phyloP scores from a whole-genome alignment of 768 basidiomycete genomes.

The Lyophyllum decastes region DNA sequence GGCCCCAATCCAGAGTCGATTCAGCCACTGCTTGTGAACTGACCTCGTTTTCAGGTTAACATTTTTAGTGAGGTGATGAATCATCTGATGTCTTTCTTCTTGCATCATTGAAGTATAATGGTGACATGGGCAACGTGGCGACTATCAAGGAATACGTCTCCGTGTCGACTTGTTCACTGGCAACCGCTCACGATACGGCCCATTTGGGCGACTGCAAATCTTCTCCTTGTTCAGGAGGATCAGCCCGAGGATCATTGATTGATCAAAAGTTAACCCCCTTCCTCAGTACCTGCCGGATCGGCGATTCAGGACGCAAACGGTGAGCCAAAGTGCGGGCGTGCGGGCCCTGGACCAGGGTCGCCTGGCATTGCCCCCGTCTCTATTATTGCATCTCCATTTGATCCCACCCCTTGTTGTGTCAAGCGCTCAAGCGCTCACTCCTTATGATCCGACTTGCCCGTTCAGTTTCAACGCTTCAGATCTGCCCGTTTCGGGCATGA shows the following conservation, averaged over 20 bases:
- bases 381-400: neutral
- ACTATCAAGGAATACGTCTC: neutral
- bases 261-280: neutral
- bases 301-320: neutral
- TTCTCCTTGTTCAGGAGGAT: conserved; percentile 3
- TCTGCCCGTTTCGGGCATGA: neutral
- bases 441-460: conserved; percentile 15
- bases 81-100: neutral
- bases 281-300: neutral
- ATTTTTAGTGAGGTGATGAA: no score
- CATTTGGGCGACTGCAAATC: conserved; percentile 3
- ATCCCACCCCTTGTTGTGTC: neutral
- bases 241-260: conserved; percentile 2
- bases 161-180: neutral
- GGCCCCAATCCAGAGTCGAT: no score
- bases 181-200: neutral
- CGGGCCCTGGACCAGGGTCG: neutral
- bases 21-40: no score
- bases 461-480: conserved; percentile 5
- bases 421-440: conserved; percentile 12
- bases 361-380: neutral
- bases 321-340: neutral
- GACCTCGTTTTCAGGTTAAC: no score
- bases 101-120: neutral
- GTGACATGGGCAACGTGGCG: neutral